Evolutionary conservation across 2,329 filamentous ascomycete species (phyloP).

Genomic region (Cladosporium sp.): DNA sequence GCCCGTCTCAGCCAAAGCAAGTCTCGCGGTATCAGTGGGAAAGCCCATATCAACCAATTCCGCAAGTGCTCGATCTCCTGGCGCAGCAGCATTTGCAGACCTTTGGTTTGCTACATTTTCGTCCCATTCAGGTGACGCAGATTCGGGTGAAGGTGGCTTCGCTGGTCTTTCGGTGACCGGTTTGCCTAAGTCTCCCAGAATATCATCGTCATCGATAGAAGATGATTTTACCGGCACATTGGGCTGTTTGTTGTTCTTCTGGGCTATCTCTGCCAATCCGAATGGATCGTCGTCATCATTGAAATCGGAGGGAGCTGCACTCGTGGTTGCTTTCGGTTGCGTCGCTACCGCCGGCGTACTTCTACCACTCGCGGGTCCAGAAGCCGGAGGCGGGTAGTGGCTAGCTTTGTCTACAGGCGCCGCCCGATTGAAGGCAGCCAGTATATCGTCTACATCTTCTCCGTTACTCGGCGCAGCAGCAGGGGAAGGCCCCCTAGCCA

Average conservation of each 20-base stretch:
- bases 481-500: conserved; percentile 22
- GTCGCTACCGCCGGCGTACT: conserved; percentile 32
- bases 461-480: conserved; percentile 7
- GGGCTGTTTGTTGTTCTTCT: conserved; percentile 22
- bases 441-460: conserved; percentile 53
- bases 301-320: conserved; percentile 26
- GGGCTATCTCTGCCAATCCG: conserved; percentile 54
- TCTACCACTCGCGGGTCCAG: conserved; percentile 35
- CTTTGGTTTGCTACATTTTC: conserved; percentile 4
- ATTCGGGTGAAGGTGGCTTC: conserved; percentile 12
- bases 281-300: conserved; percentile 82
- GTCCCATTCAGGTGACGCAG: conserved; percentile 8
- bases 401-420: conserved; percentile 58
- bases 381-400: conserved; percentile 49
- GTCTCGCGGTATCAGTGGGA: conserved; percentile 72
- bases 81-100: conserved; percentile 31
- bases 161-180: conserved; percentile 50
- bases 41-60: conserved; percentile 97
- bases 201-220: conserved; percentile 55
- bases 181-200: conserved; percentile 57
- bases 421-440: conserved; percentile 58
- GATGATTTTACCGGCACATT: neutral
- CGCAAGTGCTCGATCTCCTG: conserved; percentile 74
- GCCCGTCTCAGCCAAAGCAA: conserved; percentile 75
- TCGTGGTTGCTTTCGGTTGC: neutral